Percentiles rank a stretch among this genome's conserved stretches.
Conservation (phyloP, 257 asterid genomes). For the Lantana camara region DNA sequence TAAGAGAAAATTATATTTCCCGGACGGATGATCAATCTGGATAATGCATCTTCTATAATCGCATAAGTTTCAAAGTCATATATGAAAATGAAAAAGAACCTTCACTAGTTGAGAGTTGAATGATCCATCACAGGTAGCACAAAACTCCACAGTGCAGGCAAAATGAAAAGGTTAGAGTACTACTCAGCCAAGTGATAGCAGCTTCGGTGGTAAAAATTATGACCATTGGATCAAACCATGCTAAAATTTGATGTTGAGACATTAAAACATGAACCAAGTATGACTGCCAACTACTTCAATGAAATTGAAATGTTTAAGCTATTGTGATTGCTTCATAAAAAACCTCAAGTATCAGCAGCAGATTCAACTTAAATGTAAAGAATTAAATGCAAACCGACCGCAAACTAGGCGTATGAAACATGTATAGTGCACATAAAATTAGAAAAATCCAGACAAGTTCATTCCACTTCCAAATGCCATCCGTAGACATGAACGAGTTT, state of each 20-base stretch:
- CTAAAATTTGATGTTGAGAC: neutral
- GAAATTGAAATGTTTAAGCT: neutral
- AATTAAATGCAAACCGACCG: neutral
- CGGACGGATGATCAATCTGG: conserved; percentile 4
- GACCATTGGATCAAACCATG: conserved; percentile 12
- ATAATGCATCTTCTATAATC: conserved; percentile 5
- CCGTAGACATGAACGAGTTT: conserved; percentile 1
- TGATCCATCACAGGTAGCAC: neutral
- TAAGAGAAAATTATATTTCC: neutral
- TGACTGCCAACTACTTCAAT: neutral
- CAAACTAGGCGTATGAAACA: neutral
- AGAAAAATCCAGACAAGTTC: neutral
- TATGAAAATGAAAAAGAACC: neutral
- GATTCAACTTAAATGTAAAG: neutral
- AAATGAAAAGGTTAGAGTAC: neutral
- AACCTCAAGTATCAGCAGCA: neutral
- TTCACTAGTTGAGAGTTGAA: conserved; percentile 12
- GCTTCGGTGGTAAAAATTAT: conserved; percentile 5
- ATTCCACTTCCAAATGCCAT: conserved; percentile 3
- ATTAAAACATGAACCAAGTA: neutral
- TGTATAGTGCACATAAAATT: neutral
- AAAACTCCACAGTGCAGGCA: neutral
- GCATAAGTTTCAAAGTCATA: neutral
- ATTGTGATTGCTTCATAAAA: neutral
- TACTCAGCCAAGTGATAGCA: conserved; percentile 3